These are phyloP conservation scores for Colletotrichum gigasporum DNA, from an alignment of 2,329 filamentous ascomycete species.

Conservation along the genomic window DNA sequence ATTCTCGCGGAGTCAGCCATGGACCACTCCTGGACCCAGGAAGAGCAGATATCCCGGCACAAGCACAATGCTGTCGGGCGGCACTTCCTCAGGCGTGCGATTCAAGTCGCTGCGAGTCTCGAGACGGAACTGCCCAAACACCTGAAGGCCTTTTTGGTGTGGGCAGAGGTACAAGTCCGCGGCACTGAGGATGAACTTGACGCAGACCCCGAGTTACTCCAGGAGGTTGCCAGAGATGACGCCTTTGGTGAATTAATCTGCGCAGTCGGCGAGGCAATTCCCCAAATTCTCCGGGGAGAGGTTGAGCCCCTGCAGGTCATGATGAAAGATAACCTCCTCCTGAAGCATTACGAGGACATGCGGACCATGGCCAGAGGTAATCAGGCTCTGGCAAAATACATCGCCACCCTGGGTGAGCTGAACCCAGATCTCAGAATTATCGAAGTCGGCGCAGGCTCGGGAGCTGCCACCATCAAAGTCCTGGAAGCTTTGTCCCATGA, in stretches of 20 bases:
- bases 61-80: too few relatives aligned
- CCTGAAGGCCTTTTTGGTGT: too few relatives aligned
- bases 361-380: slow-evolving; percentile 39
- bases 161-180: too few relatives aligned
- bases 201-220: too few relatives aligned
- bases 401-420: slow-evolving; percentile 4
- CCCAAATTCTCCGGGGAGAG: slow-evolving; percentile 36
- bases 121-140: too few relatives aligned
- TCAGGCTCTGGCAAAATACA: slow-evolving; percentile 3
- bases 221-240: too few relatives aligned
- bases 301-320: slow-evolving; percentile 39
- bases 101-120: too few relatives aligned
- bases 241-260: slow-evolving; percentile 28
- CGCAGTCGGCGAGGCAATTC: slow-evolving; percentile 36
- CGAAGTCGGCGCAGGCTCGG: slow-evolving; percentile 53
- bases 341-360: slow-evolving; percentile 33
- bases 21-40: too few relatives aligned
- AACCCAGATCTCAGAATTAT: slow-evolving; percentile 35
- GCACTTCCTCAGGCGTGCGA: too few relatives aligned
- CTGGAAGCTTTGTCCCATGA: slow-evolving; percentile 32
- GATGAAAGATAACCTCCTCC: slow-evolving; percentile 38
- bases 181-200: too few relatives aligned
- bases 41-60: too few relatives aligned
- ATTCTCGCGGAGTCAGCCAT: too few relatives aligned
- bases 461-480: slow-evolving; percentile 47